These are phyloP conservation scores for Cercospora sp. DNA, from an alignment of 2,329 filamentous ascomycete species.

Conservation along the genomic window DNA sequence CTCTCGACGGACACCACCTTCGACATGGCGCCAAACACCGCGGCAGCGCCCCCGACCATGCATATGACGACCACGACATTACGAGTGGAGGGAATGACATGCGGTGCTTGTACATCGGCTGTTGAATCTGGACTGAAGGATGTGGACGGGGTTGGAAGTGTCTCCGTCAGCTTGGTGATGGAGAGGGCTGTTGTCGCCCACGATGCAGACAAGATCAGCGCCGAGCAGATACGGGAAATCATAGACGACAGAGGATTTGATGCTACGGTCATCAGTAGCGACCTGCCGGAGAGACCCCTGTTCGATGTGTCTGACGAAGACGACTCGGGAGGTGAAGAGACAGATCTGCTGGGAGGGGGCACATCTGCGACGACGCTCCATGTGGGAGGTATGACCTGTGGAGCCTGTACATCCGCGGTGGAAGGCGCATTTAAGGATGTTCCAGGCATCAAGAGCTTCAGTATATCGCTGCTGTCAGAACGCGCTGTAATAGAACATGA, in stretches of 20 bases:
- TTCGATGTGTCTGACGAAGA: constrained; percentile 31
- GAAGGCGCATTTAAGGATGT: constrained; percentile 86
- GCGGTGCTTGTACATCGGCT: constrained; percentile 89
- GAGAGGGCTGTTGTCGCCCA: constrained; percentile 91
- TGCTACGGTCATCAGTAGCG: constrained; percentile 56
- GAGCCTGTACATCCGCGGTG: constrained; percentile 92
- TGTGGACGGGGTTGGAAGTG: constrained; percentile 77
- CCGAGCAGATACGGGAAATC: constrained; percentile 75
- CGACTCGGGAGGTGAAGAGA: constrained; percentile 23
- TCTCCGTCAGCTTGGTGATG: constrained; percentile 93
- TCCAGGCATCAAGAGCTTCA: constrained; percentile 79
- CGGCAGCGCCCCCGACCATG: constrained; percentile 20
- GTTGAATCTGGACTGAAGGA: constrained; percentile 85
- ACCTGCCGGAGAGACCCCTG: constrained; percentile 30
- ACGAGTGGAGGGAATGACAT: constrained; percentile 81
- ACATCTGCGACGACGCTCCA: constrained; percentile 90
- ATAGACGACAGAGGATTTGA: constrained; percentile 94
- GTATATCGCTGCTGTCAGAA: constrained; percentile 92
- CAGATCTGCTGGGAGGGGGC: constrained; percentile 48
- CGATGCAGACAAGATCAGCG: constrained; percentile 71
- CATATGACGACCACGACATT: constrained; percentile 88
- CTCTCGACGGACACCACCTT: background rate
- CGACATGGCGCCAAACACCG: constrained; percentile 2
- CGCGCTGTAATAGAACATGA: constrained; percentile 93
- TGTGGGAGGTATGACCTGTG: constrained; percentile 85